Percentiles rank a stretch among this genome's conserved stretches.
Evolutionary conservation across 768 basidiomycete species (phyloP).

Genomic region (Boletus coccyginus): DNA sequence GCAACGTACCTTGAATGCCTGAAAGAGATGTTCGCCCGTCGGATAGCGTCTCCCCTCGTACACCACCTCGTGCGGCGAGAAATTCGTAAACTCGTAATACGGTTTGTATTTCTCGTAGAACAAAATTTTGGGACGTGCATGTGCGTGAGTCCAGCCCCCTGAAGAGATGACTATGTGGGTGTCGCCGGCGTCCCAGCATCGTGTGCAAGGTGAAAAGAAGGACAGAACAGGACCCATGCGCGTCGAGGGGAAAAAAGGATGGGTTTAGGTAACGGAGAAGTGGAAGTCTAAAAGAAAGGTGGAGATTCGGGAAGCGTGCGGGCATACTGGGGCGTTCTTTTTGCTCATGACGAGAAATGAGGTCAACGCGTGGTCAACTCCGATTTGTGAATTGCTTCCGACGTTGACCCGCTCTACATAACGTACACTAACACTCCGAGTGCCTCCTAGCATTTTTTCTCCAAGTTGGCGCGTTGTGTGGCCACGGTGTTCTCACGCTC

Average conservation of each 20-base stretch:
- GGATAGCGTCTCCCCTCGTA: conserved; percentile 65
- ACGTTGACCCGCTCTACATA: not conserved
- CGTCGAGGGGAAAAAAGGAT: not conserved
- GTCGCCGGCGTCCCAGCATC: conserved; percentile 28
- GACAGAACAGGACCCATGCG: conserved; percentile 21
- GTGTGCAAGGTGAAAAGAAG: conserved; percentile 14
- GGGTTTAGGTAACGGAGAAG: not conserved
- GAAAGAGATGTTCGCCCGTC: conserved; percentile 76
- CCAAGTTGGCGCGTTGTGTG: too few relatives aligned
- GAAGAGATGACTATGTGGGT: conserved; percentile 28
- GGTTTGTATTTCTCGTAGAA: conserved; percentile 67
- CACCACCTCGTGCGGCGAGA: conserved; percentile 63
- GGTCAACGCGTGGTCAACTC: conserved; percentile 7
- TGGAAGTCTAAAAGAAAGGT: not conserved
- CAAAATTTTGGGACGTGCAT: conserved; percentile 36
- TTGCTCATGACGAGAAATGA: conserved; percentile 9
- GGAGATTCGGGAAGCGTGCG: conserved; percentile 8
- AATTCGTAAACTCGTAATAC: conserved; percentile 72
- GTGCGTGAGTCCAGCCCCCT: conserved; percentile 23
- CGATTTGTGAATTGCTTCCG: not conserved
- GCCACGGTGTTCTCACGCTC: too few relatives aligned
- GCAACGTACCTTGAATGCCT: conserved; percentile 62
- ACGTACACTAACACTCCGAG: too few relatives aligned
- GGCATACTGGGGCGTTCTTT: conserved; percentile 10
- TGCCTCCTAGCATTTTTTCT: too few relatives aligned